A percentile compares a stretch with the other conserved stretches of the same genome.
Conservation (phyloP, 805 yeast species). For the Kuraishia capsulata region DNA sequence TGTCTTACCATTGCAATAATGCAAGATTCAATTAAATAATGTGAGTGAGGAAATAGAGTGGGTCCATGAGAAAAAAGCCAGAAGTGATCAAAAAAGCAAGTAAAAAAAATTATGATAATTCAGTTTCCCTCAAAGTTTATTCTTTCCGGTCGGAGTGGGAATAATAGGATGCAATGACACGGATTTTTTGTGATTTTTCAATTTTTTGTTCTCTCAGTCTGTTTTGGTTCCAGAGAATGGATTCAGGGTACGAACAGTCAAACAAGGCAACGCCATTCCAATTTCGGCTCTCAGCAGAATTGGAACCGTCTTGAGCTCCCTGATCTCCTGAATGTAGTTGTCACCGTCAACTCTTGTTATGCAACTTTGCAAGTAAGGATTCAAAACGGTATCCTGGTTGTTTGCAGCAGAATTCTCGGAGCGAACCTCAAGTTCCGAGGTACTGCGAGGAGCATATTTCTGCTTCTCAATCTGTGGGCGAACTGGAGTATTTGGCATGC, state of each 20-base stretch:
- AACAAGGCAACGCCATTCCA: slow-evolving; percentile 93
- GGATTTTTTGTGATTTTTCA: background rate
- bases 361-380: slow-evolving; percentile 50
- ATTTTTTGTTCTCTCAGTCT: background rate
- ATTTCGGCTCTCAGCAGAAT: slow-evolving; percentile 82
- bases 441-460: slow-evolving; percentile 4
- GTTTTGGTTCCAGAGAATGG: slow-evolving; percentile 41
- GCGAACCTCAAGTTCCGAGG: slow-evolving; percentile 10
- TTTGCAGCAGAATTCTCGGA: slow-evolving; percentile 7
- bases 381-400: slow-evolving; percentile 32
- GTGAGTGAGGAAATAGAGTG: too few species aligned
- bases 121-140: too few species aligned
- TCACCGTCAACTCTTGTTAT: slow-evolving; percentile 54
- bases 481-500: slow-evolving; percentile 19
- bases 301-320: slow-evolving; percentile 72
- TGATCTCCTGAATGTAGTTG: slow-evolving; percentile 68
- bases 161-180: too few species aligned
- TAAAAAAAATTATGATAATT: too few species aligned
- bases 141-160: too few species aligned
- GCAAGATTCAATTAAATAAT: too few species aligned
- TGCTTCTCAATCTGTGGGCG: slow-evolving; percentile 7
- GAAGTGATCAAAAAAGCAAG: too few species aligned
- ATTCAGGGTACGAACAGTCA: slow-evolving; percentile 84
- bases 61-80: too few species aligned
- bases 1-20: too few species aligned